These are phyloP conservation scores for Lachnellula arida DNA, from an alignment of 2,329 filamentous ascomycete genomes.

Conservation along the genomic window DNA sequence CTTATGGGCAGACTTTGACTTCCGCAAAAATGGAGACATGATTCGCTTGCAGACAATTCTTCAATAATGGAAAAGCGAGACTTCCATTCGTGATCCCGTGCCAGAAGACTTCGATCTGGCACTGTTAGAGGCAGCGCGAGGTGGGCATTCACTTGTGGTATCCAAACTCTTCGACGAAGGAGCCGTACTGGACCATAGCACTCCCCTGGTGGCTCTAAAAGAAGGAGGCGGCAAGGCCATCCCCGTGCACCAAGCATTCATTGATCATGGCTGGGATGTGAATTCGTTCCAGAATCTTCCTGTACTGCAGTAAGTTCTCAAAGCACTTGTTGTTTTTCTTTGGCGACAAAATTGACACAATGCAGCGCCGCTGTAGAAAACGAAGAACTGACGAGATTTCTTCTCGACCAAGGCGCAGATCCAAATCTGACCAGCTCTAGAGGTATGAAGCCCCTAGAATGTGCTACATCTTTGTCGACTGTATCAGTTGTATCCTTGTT, in stretches of 20 bases:
- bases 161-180: neutral
- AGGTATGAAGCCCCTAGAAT: neutral
- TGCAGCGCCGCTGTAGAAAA: neutral
- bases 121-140: neutral
- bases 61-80: neutral
- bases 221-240: neutral
- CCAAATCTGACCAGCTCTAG: conserved; percentile 1
- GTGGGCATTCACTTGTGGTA: neutral
- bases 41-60: neutral
- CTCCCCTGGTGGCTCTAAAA: neutral
- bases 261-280: conserved; percentile 3
- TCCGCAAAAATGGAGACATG: neutral
- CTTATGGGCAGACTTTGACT: too few relatives aligned
- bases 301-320: neutral
- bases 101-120: neutral
- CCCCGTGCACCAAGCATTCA: neutral
- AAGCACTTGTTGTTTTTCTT: neutral
- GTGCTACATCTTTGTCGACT: neutral
- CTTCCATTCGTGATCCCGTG: neutral
- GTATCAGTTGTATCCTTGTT: neutral
- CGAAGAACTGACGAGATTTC: neutral
- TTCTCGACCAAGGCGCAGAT: conserved; percentile 1
- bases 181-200: neutral
- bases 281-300: neutral
- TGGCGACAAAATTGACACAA: neutral